Base-by-base conservation (phyloP, 345 rosid genomes). In the Acer yangbiense region DNA sequence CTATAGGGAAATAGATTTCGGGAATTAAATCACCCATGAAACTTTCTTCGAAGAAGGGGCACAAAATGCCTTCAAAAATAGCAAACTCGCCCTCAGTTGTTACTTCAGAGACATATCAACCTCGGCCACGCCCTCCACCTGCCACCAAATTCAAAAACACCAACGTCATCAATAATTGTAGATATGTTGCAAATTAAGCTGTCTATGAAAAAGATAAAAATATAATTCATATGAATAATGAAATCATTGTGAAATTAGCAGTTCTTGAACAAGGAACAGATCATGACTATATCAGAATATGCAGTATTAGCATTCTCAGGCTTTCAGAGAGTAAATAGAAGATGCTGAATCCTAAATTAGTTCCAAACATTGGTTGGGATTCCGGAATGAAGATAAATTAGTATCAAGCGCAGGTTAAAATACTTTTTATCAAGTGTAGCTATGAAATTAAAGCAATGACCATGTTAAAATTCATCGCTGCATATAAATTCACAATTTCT, bases 101-200 rank as follows among this genome's bases (percentile, higher is more conserved):
- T n/a, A n/a, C n/a, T n/a, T 23, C 60, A 11, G 6, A 13, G 25
- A 46, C 18, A 23, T 13, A 75, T 84, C 82, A 90, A 60, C 87
- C 89, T 55, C 92, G 86, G 44, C 94, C 94, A 35, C 92, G 85
- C 32, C 88, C 91, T 79, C 87, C 88, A 79, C 90, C 93, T 88
- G 83, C 27, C 76, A 81, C 64, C 66, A 68, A 57, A 79, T 27
- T 64, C 0, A 0, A 63, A 73, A 57, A 27, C 23, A 65, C 23
- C 23, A 50, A 18, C 48, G 62, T 21, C 12, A 3, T 5, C 48
- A 2, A 48, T 48, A 17, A 6, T 9, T 44, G 14, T 63, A 63
- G 77, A 62, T 63, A 21, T 9, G 16, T n/a, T 44, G 43, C 60
- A 25, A 21, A 10, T 63, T 73, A 44, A 17, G 6, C 11, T 13